Base-by-base conservation (phyloP, 306 rosid genomes). In the Sicyos edulis region DNA sequence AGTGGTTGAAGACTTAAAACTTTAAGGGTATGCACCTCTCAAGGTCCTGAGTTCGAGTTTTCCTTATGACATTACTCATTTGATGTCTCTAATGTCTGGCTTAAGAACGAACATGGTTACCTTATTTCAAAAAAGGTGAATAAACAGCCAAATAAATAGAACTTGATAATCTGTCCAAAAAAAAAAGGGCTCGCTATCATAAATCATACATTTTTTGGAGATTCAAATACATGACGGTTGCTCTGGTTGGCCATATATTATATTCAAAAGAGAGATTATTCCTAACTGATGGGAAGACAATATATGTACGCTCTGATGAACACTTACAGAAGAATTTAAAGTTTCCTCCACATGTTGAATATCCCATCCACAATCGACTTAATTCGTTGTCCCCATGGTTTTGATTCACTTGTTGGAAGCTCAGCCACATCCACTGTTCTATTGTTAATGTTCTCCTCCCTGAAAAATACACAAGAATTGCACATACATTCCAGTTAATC, bases 341-440 rank as follows among this genome's bases (percentile, higher is more conserved):
- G 71, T 8, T 65, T 65, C 71, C 71, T 19, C 71, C 71, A 65
- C 17, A 65, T 20, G 71, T 44, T 65, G 37, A 65, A 1, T 44
- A 65, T 65, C 44, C 54, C 71, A 44, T 65, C 54, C 44, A 65
- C 71, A 20, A 65, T 44, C 4, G 54, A 65, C 71, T 65, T 65
- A 4, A 65, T 44, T 11, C 34, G 71, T 20, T 8, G 34, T 65
- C 54, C 19, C 71, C 71, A 65, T 0, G 54, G 54, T 10, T 65
- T 65, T 65, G 71, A 20, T 19, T 65, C 34, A 21, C n/a, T 65
- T 65, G 32, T 19, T 65, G 53, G 15, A 65, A 11, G 37, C 37
- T 44, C 34, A 20, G 17, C 71, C 29, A 19, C 17, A 65, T 65
- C 51, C 29, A 45, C 10, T 20, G 34, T 42, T n/a, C 54, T 65